phyloP scores from a whole-genome alignment of 352 stramenopile genomes.

The Phytophthora pseudosyringae region DNA sequence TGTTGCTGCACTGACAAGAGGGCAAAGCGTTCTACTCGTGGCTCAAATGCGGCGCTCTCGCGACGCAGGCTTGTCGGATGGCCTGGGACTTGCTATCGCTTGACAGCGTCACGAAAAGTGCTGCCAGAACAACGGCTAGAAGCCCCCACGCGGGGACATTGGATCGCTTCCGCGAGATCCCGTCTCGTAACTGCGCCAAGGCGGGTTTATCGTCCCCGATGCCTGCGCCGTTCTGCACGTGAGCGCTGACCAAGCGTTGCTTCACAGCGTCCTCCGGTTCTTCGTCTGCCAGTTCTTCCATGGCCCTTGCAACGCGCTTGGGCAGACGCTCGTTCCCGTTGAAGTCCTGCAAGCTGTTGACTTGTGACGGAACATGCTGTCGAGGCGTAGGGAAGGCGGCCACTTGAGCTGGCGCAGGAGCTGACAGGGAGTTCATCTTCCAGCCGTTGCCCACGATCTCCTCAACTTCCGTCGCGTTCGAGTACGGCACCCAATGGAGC shows the following conservation, averaged over 20 bases:
- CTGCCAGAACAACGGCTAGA: constrained; percentile 40
- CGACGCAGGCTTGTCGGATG: constrained; percentile 44
- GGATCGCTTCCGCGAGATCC: constrained; percentile 16
- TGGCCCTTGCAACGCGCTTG: constrained; percentile 8
- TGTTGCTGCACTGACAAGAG: no score
- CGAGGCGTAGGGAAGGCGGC: constrained; percentile 3
- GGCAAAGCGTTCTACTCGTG: no score
- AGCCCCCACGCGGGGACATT: constrained; percentile 51
- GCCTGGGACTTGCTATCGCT: constrained; percentile 59
- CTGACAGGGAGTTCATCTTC: constrained; percentile 28
- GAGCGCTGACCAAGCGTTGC: constrained; percentile 23
- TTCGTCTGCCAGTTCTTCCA: constrained; percentile 27
- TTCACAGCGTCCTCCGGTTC: constrained; percentile 14
- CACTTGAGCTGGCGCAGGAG: no score
- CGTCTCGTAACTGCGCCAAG: constrained; percentile 39
- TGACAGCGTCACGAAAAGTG: constrained; percentile 63
- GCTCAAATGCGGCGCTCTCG: constrained; percentile 17
- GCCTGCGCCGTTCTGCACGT: constrained; percentile 41
- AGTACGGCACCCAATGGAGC: constrained; percentile 68
- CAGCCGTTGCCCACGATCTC: constrained; percentile 49
- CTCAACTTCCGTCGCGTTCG: no score
- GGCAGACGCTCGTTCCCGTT: neutral
- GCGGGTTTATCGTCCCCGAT: constrained; percentile 32
- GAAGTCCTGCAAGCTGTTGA: constrained; percentile 4
- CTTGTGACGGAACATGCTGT: constrained; percentile 19